These are phyloP conservation scores for Phytophthora meadii DNA, from an alignment of 352 stramenopile genomes.

Conservation along the genomic window DNA sequence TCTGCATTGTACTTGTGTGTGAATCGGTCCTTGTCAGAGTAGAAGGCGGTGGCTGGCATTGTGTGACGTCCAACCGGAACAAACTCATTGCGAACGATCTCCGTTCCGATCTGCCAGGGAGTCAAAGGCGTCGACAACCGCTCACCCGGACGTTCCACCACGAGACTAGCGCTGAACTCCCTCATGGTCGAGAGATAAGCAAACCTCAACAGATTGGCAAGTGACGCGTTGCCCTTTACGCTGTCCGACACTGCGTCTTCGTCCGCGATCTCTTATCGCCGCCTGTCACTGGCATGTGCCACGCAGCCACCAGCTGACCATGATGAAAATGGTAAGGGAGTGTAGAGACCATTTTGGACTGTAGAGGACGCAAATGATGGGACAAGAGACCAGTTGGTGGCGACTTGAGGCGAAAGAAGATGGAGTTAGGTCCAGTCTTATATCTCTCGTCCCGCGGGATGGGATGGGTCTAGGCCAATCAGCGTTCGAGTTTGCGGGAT, in stretches of 20 bases:
- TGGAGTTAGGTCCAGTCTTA: too few species aligned
- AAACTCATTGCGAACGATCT: slow-evolving; percentile 23
- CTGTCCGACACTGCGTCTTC: slow-evolving; percentile 13
- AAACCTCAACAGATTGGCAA: slow-evolving; percentile 9
- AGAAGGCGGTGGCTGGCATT: slow-evolving; percentile 35
- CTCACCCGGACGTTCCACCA: slow-evolving; percentile 20
- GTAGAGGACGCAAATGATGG: slow-evolving; percentile 27
- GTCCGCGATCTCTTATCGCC: slow-evolving; percentile 37
- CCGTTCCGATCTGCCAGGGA: slow-evolving; percentile 32
- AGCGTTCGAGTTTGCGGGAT: too few species aligned
- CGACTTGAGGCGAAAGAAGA: slow-evolving; percentile 1
- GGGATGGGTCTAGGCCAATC: too few species aligned
- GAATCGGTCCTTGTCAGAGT: slow-evolving; percentile 37
- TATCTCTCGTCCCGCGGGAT: too few species aligned
- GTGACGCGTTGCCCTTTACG: slow-evolving; percentile 17
- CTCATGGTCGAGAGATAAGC: slow-evolving; percentile 21
- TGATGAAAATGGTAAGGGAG: slow-evolving; percentile 3
- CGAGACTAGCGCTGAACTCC: slow-evolving; percentile 22
- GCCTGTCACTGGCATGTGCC: slow-evolving; percentile 31
- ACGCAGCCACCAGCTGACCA: slow-evolving; percentile 20
- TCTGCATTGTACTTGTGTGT: slow-evolving; percentile 17
- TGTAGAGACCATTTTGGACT: slow-evolving; percentile 11
- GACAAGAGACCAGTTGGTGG: slow-evolving; percentile 9
- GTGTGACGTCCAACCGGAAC: slow-evolving; percentile 1
- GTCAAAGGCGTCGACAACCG: slow-evolving; percentile 25